Evolutionary conservation across 495 filamentous ascomycete genomes (phyloP), one percentile per base, ranked within the genome.

Genomic region (Tuber umbilicatum): DNA sequence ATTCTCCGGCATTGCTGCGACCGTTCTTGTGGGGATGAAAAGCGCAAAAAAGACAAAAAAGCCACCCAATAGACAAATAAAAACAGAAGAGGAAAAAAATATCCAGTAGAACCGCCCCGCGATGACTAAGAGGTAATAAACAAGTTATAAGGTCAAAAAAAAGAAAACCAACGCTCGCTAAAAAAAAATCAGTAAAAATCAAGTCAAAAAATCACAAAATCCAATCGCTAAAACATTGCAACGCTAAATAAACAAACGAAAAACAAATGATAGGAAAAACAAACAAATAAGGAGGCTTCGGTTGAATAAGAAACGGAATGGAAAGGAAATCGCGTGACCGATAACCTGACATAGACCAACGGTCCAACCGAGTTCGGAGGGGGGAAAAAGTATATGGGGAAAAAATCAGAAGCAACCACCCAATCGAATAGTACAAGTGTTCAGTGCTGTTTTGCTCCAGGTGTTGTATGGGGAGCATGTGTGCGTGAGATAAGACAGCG

Each of bases 1-100:
- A 50, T 81, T 81, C 81, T 81, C 78, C 73, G 70, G 80, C 80
- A 81, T 81, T 74, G 80, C 80, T 81, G 80, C 80, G 79, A 78
- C 79, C 79, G 79, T 81, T 81, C 75, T 81, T 81, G 64, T 75
- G 14, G 55, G 50, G 55, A 64, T 64, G 55, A 64, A 64, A 64
- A 64, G 12, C 27, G 27, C 55, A 27, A 75, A 41, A 39, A 70
- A 50, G 27, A 64, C 12, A 35, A 64, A 64, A 19, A 19, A 19
- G 27, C 55, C 55, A 35, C 55, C 55, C 55, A 64, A 64, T 64
- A 64, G n/a, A 60, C 3, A 60, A 69, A 70, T 47, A 21, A 64
- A 27, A 73, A 73, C 55, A 23, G 68, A 71, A 43, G 55, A 35
- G 55, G 27, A 80, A 71, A 80, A 74, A 74, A 77, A 69, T 50